Percentiles rank a stretch among this genome's conserved stretches.
Conservation (phyloP, 352 stramenopile genomes). For the Phytophthora rubi region DNA sequence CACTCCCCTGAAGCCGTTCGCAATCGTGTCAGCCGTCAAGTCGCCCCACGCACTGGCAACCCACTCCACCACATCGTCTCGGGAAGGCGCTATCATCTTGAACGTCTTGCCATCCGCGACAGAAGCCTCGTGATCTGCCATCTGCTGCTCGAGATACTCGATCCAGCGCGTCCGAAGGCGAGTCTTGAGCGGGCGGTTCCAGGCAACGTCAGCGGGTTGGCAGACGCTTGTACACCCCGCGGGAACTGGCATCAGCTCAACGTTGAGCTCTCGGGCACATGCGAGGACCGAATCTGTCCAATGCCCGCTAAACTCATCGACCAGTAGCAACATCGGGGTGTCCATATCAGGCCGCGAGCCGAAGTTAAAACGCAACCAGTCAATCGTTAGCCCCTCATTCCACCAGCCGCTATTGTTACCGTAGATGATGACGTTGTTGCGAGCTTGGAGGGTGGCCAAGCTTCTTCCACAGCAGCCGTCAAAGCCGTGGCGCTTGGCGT, state of each 20-base stretch:
- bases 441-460: background rate
- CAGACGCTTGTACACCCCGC: conserved; percentile 5
- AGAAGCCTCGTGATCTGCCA: background rate
- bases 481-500: background rate
- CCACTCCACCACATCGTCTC: background rate
- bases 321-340: conserved; percentile 11
- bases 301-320: conserved; percentile 14
- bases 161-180: background rate
- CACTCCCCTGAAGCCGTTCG: background rate
- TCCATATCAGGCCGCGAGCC: background rate
- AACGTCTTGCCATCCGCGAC: background rate
- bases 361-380: conserved; percentile 6
- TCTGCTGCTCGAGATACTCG: background rate
- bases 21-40: background rate
- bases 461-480: background rate
- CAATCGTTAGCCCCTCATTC: conserved; percentile 2
- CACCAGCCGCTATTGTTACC: background rate
- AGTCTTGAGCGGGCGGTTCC: conserved; percentile 6
- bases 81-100: background rate
- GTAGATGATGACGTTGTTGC: conserved; percentile 9
- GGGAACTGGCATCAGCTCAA: conserved; percentile 1
- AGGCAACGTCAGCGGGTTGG: conserved; percentile 7
- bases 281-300: conserved; percentile 6
- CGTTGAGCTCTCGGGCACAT: background rate
- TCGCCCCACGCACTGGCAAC: background rate